These are phyloP conservation scores for Backusella australiensis DNA, from an alignment of 192 early-diverging fungal genomes.

Conservation along the genomic window DNA sequence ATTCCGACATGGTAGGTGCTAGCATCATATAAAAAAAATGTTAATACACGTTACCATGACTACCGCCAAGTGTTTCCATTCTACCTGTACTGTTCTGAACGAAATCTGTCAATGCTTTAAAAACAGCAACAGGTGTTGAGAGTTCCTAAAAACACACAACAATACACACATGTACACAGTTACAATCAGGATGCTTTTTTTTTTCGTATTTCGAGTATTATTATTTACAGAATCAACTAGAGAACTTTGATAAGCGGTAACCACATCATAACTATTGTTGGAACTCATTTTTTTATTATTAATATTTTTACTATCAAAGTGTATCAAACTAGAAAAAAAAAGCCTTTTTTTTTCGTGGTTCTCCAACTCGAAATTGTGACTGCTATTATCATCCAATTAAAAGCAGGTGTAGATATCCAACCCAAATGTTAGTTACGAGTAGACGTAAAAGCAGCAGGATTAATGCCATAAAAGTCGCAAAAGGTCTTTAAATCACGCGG, in stretches of 20 bases:
- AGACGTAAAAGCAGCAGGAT: background rate
- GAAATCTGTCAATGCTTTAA: constrained; percentile 67
- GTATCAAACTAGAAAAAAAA: background rate
- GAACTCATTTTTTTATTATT: background rate
- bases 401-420: background rate
- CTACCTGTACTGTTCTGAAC: constrained; percentile 61
- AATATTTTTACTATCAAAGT: background rate
- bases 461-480: background rate
- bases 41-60: too few relatives aligned
- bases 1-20: constrained; percentile 90
- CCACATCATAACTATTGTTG: constrained; percentile 23
- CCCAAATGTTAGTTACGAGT: background rate
- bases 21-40: background rate
- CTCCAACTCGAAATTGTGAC: background rate
- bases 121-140: constrained; percentile 74
- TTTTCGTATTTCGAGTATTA: background rate
- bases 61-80: too few relatives aligned
- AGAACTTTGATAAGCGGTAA: constrained; percentile 35
- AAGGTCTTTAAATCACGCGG: background rate
- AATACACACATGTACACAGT: background rate
- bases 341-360: background rate
- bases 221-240: constrained; percentile 31
- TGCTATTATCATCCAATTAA: background rate
- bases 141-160: constrained; percentile 44
- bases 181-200: background rate